Base-by-base conservation (phyloP, 1,284 basidiomycete species). In the Salmacisia buchloeana region DNA sequence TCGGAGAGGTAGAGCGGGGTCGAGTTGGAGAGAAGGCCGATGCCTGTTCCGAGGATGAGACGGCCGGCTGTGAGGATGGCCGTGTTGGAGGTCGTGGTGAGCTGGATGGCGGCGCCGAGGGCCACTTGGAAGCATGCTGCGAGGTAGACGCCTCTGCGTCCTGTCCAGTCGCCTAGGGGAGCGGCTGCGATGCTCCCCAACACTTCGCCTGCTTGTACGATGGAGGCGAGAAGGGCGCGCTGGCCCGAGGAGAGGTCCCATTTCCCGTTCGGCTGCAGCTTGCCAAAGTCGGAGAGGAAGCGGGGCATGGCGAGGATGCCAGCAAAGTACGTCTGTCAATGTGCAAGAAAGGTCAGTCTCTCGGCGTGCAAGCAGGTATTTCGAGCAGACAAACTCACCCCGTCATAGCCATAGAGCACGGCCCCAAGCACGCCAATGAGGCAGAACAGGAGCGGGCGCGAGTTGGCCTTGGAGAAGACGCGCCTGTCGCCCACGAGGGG, bases 171-270 rank as follows among this genome's bases (percentile, higher is more conserved):
- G 65, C 82, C 82, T 58, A 83, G 73, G 21, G 80, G 75, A 21
- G 78, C 81, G 33, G 81, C 81, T 6, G 74, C 63, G 13, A 83
- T 76, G 1, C 81, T 79, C 23, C 82, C 82, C 58, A 82, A 65
- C 38, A 83, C 72, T 63, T 83, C 82, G 66, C 82, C 82, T 23
- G 81, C 82, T 63, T 82, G 82, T 6, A 83, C 81, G 66, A 82
- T 82, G 12, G 80, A 81, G 7, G 82, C 79, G 60, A 70, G 66
- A 34, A 78, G 67, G 4, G 75, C 73, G 46, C 72, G 66, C 43
- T 80, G 67, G 29, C 59, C 60, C n/a, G 76, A 71, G 1, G 70
- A 67, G 41, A 80, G 64, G 31, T 66, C 54, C 60, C 69, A 70
- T 9, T 66, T 54, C 38, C 71, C 68, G 12, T 71, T 31, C 10